A percentile compares a stretch with the other conserved stretches of the same genome.
Conservation (phyloP, 805 yeast genomes). For the Scheffersomyces stipitis region DNA sequence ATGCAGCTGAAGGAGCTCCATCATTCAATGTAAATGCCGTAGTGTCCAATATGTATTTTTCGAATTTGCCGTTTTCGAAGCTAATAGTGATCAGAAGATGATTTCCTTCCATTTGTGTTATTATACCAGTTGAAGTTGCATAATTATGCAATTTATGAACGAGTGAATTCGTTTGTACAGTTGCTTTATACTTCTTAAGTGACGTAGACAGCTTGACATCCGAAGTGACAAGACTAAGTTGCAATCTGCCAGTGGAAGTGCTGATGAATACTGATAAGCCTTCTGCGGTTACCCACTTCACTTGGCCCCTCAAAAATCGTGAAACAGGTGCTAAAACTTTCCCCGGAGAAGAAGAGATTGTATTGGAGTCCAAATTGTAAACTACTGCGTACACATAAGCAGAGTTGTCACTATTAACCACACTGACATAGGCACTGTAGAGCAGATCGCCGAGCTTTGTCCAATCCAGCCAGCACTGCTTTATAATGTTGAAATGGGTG, state of each 20-base stretch:
- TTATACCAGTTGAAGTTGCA: conserved; percentile 4
- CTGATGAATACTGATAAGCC: conserved; percentile 2
- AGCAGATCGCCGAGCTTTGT: neutral
- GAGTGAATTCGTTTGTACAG: neutral
- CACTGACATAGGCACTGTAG: conserved; percentile 6
- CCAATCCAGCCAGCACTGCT: conserved; percentile 15
- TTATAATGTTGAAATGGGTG: conserved; percentile 6
- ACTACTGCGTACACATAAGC: neutral
- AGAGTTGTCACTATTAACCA: conserved; percentile 17
- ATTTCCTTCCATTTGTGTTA: neutral
- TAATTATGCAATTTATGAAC: conserved; percentile 2
- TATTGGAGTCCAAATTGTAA: too few species aligned
- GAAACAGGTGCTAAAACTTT: too few species aligned
- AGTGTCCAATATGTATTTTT: conserved; percentile 8
- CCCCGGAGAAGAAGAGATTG: too few species aligned
- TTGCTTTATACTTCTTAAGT: too few species aligned
- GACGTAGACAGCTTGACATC: too few species aligned
- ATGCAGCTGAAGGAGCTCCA: conserved; percentile 3
- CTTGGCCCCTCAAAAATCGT: conserved; percentile 6
- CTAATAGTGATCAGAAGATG: conserved; percentile 11
- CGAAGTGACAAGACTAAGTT: conserved; percentile 1
- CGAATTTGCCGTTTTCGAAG: conserved; percentile 21
- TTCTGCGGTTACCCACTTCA: conserved; percentile 6
- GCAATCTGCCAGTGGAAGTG: conserved; percentile 7
- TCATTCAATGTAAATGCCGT: conserved; percentile 1